Conservation (phyloP, 2,329 filamentous ascomycete genomes). For the Claviceps humidiphila region DNA sequence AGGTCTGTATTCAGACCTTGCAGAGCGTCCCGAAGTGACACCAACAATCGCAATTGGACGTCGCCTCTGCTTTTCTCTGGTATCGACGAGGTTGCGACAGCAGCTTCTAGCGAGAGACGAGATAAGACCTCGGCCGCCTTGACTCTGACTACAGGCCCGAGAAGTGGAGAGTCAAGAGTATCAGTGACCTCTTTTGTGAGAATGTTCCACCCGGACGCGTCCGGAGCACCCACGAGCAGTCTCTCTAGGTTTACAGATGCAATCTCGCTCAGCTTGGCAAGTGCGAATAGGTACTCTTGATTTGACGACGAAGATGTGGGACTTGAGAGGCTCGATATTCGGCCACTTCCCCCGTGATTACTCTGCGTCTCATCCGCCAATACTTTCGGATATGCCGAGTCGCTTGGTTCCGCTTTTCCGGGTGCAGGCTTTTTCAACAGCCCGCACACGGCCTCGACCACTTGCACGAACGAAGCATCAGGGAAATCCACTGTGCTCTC, state of each 20-base stretch:
- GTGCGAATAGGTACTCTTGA: constrained; percentile 52
- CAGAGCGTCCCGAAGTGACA: constrained; percentile 50
- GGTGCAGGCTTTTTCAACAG: constrained; percentile 40
- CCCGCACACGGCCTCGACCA: constrained; percentile 62
- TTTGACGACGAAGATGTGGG: constrained; percentile 34
- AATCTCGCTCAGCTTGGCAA: constrained; percentile 62
- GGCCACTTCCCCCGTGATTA: constrained; percentile 24
- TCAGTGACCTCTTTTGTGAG: constrained; percentile 43
- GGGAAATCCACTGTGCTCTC: constrained; percentile 90
- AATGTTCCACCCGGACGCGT: constrained; percentile 62
- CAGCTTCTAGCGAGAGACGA: constrained; percentile 42
- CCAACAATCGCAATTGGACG: constrained; percentile 61
- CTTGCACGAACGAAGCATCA: constrained; percentile 63
- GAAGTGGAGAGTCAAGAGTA: constrained; percentile 33
- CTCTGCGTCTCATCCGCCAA: constrained; percentile 20
- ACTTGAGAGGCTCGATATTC: constrained; percentile 34
- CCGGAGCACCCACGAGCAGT: constrained; percentile 52
- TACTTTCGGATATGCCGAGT: constrained; percentile 8
- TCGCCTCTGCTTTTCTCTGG: constrained; percentile 36
- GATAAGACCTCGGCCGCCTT: constrained; percentile 54
- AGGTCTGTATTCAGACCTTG: constrained; percentile 37
- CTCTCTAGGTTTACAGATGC: constrained; percentile 63
- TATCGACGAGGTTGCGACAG: constrained; percentile 40
- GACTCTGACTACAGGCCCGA: constrained; percentile 38
- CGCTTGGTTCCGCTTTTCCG: constrained; percentile 10